phyloP scores from a whole-genome alignment of 1,284 basidiomycete species.

The Dichomitus squalens region DNA sequence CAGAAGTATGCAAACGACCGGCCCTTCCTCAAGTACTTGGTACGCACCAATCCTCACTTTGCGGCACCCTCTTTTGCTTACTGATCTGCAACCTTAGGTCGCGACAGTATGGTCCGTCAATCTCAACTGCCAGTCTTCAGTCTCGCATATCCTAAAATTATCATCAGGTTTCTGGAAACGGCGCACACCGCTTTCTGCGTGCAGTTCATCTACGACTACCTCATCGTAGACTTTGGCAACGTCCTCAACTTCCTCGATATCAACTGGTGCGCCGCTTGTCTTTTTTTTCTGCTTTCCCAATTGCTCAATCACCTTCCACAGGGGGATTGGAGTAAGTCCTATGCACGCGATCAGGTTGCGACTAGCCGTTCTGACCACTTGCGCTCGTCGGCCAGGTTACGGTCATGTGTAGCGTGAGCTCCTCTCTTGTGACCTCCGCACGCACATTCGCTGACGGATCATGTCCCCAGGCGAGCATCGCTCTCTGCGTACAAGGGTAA shows the following conservation, averaged over 20 bases:
- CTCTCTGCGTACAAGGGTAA: slow-evolving; percentile 22
- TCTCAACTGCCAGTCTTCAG: neutral
- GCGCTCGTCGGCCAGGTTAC: slow-evolving; percentile 10
- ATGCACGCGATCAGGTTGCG: neutral
- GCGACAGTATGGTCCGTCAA: slow-evolving; percentile 17
- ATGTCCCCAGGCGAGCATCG: slow-evolving; percentile 14
- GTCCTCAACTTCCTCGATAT: slow-evolving; percentile 11
- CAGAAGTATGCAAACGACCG: slow-evolving; percentile 18
- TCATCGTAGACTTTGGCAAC: slow-evolving; percentile 21
- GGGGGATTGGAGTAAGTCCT: slow-evolving; percentile 19
- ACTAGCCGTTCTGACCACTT: neutral
- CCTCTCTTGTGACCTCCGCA: neutral
- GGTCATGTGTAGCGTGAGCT: slow-evolving; percentile 17
- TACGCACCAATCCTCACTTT: neutral
- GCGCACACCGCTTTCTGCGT: slow-evolving; percentile 24
- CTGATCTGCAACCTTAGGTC: neutral
- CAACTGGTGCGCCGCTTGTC: slow-evolving; percentile 17
- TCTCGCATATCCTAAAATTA: neutral
- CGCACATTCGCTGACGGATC: neutral
- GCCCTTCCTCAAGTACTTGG: slow-evolving; percentile 14
- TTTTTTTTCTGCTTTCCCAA: no score
- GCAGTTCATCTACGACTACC: slow-evolving; percentile 26
- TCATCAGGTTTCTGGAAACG: slow-evolving; percentile 19
- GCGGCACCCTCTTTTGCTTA: neutral
- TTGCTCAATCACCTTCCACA: neutral